Base-by-base conservation (phyloP, 2,329 filamentous ascomycete species). In the Aspergillus jensenii region DNA sequence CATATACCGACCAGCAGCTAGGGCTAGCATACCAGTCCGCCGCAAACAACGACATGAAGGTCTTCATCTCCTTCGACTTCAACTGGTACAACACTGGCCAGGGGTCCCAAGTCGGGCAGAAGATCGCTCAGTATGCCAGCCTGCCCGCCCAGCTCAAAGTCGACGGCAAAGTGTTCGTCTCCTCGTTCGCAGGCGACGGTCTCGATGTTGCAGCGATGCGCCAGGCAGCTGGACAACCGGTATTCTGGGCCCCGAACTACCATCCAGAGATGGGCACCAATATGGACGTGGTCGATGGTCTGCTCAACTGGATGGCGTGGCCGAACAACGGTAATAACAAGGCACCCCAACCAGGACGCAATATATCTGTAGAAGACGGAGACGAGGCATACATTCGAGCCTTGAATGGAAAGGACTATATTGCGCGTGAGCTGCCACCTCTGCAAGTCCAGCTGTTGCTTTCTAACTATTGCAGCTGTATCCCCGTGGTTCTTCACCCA, bases 61-160 rank as follows among this genome's bases (percentile, higher is more conserved):
- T 83, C 9, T 83, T 84, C 53, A 78, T 85, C 59, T 84, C 81
- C 0, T 85, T 84, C 59, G 82, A 84, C 70, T 84, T 82, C 67
- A 82, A 82, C 70, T 79, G 78, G 76, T 81, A 74, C 69, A 59
- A 65, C 35, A 65, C 66, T 5, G 58, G 65, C 11, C 68, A 80
- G 43, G 74, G 75, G 2, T 68, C 66, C 11, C 71, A 69, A 12
- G 76, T 81, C 19, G 81, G 79, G 1, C 66, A 71, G 52, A 80
- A 79, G 64, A 74, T 84, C 55, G 76, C 74, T 8, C 69, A 79
- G 55, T 84, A 82, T 56, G 77, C 72, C 2, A 67, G 65, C 23
- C 69, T 69, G 3, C 68, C 78, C 0, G 80, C 77, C 0, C 81
- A 85, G 64, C 79, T 84, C 41, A 74, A 71, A 50, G 77, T 83